These are phyloP conservation scores for Fomitopsis palustris DNA, from an alignment of 1,284 basidiomycete species.

Conservation along the genomic window DNA sequence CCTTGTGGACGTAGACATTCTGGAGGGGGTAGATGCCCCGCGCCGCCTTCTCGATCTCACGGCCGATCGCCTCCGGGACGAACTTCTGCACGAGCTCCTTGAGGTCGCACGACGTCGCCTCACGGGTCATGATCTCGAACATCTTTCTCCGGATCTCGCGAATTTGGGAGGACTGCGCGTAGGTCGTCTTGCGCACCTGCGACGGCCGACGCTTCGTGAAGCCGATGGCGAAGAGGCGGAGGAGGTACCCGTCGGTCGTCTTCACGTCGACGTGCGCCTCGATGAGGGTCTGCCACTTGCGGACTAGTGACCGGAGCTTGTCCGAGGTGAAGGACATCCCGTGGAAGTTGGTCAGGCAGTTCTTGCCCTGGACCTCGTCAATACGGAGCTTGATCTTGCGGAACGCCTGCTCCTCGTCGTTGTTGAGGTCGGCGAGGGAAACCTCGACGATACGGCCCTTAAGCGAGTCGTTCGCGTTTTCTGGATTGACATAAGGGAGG, in stretches of 20 bases:
- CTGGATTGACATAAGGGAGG: slow-evolving; percentile 40
- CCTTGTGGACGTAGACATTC: slow-evolving; percentile 98
- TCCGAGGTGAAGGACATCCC: slow-evolving; percentile 99
- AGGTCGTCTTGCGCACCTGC: slow-evolving; percentile 99
- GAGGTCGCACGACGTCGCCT: slow-evolving; percentile 93
- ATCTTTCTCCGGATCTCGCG: slow-evolving; percentile 99
- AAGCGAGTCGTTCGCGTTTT: slow-evolving; percentile 98
- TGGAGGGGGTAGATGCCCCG: slow-evolving; percentile 97
- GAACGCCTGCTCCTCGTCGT: slow-evolving; percentile 99
- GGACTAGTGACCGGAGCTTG: slow-evolving; percentile 99
- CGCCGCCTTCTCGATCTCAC: slow-evolving; percentile 99
- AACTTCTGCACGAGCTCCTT: slow-evolving; percentile 99
- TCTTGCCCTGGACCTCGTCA: slow-evolving; percentile 98
- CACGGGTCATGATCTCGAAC: slow-evolving; percentile 99
- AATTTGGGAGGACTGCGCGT: slow-evolving; percentile 94
- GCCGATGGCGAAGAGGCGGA: slow-evolving; percentile 98
- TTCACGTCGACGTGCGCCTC: slow-evolving; percentile 99
- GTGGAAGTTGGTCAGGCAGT: slow-evolving; percentile 99
- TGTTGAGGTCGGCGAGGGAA: slow-evolving; percentile 97
- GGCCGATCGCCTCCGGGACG: slow-evolving; percentile 97
- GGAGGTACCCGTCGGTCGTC: slow-evolving; percentile 99
- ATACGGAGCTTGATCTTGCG: slow-evolving; percentile 99
- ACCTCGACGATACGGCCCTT: slow-evolving; percentile 97
- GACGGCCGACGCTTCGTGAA: slow-evolving; percentile 97
- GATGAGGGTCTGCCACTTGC: slow-evolving; percentile 99